phyloP scores from a whole-genome alignment of 768 basidiomycete genomes.

The Mycena pura region DNA sequence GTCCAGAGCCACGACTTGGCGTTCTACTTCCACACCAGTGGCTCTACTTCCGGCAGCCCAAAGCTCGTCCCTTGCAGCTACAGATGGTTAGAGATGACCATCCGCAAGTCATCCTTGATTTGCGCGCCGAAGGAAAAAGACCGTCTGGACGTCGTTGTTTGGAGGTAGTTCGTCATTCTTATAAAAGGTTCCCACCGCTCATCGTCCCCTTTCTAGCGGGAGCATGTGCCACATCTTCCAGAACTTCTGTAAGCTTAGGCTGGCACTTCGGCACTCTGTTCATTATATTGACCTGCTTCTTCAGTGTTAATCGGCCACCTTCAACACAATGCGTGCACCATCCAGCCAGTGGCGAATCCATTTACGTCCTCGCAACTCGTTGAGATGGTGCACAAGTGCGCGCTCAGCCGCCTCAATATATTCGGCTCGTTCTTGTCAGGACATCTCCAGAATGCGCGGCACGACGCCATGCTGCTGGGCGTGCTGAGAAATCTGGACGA shows the following conservation, averaged over 20 bases:
- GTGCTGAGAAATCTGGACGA: constrained; percentile 65
- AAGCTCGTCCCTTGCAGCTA: constrained; percentile 78
- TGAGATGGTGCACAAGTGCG: constrained; percentile 71
- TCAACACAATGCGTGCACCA: constrained; percentile 63
- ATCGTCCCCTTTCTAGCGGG: constrained; percentile 60
- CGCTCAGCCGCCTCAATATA: constrained; percentile 77
- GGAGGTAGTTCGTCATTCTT: constrained; percentile 63
- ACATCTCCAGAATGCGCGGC: constrained; percentile 66
- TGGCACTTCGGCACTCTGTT: constrained; percentile 30
- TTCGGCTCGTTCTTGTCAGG: constrained; percentile 72
- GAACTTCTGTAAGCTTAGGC: constrained; percentile 65
- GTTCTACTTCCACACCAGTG: constrained; percentile 82
- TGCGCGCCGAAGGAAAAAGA: constrained; percentile 53
- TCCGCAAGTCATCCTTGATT: constrained; percentile 64
- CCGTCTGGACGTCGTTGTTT: constrained; percentile 72
- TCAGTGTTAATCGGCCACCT: constrained; percentile 75
- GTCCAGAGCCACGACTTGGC: constrained; percentile 48
- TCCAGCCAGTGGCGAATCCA: constrained; percentile 19
- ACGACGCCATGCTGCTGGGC: constrained; percentile 65
- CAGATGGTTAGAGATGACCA: constrained; percentile 67
- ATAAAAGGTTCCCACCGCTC: constrained; percentile 32
- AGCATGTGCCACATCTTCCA: constrained; percentile 87
- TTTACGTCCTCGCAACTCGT: constrained; percentile 74
- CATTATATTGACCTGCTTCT: constrained; percentile 22
- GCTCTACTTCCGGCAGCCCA: constrained; percentile 84